Conservation (phyloP, 164 flowering plant species). For the Platanus orientalis region DNA sequence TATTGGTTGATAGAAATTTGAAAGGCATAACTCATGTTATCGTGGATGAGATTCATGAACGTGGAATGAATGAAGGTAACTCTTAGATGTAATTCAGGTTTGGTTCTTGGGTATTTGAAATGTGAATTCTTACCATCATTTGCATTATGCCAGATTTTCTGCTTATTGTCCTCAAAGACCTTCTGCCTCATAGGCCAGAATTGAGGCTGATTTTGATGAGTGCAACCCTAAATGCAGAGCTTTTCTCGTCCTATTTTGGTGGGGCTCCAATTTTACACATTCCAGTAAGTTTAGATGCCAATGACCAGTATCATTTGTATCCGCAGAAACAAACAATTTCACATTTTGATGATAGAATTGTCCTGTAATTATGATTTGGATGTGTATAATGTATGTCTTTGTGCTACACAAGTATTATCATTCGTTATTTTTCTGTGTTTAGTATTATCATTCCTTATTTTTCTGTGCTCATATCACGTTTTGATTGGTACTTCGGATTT, state of each 20-base stretch:
- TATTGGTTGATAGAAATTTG: conserved; percentile 81
- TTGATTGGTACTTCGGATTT: too few relatives aligned
- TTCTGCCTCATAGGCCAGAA: conserved; percentile 80
- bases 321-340: neutral
- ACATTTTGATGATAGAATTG: neutral
- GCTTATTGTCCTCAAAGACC: conserved; percentile 79
- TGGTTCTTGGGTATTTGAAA: conserved; percentile 8
- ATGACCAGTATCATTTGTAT: neutral
- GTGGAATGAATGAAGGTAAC: conserved; percentile 99
- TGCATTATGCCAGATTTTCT: conserved; percentile 61
- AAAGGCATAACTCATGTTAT: conserved; percentile 90
- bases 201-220: conserved; percentile 84
- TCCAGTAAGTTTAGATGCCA: conserved; percentile 52
- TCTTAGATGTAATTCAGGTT: neutral
- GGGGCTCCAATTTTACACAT: conserved; percentile 69
- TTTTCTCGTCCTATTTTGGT: conserved; percentile 80
- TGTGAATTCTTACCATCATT: conserved; percentile 19
- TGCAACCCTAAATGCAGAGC: conserved; percentile 85
- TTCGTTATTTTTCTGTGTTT: too few relatives aligned
- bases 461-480: too few relatives aligned
- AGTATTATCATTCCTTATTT: too few relatives aligned
- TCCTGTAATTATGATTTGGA: too few relatives aligned
- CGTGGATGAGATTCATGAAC: conserved; percentile 97
- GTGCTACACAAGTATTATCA: too few relatives aligned
- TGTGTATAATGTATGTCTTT: too few relatives aligned